Conservation (phyloP, 2,329 filamentous ascomycete genomes). For the Penicillium sp. region DNA sequence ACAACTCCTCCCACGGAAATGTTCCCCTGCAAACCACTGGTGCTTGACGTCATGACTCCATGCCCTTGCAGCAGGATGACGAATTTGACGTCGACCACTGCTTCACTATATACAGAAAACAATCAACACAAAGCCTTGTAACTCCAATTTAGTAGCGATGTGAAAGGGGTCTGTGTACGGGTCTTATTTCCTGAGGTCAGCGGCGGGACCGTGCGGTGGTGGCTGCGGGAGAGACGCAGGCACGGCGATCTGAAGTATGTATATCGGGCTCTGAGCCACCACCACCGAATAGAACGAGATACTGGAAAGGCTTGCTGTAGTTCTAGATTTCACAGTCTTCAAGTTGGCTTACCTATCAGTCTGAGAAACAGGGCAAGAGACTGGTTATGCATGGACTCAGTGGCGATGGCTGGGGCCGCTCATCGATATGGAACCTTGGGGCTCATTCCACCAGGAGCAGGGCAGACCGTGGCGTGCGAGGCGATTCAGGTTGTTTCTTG, state of each 20-base stretch:
- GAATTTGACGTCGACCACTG: not conserved
- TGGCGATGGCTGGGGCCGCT: no score
- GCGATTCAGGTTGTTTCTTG: no score
- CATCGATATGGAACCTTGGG: no score
- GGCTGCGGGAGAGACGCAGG: not conserved
- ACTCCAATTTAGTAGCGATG: not conserved
- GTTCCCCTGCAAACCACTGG: not conserved
- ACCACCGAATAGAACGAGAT: not conserved
- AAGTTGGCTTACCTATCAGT: not conserved
- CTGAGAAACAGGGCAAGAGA: no score
- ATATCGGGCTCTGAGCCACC: not conserved
- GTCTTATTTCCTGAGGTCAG: not conserved
- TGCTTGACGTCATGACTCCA: not conserved
- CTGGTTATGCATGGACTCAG: not conserved
- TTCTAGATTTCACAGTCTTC: not conserved
- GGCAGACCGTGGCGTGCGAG: no score
- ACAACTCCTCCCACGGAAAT: not conserved
- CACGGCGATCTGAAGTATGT: no score
- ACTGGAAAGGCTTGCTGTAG: not conserved
- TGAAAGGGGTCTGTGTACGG: not conserved
- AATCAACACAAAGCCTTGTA: no score
- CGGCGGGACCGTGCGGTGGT: not conserved
- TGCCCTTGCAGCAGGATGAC: no score
- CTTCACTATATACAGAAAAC: not conserved
- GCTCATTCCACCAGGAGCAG: no score